Base-by-base conservation (phyloP, 257 asterid genomes). In the Nicotiana attenuata region DNA sequence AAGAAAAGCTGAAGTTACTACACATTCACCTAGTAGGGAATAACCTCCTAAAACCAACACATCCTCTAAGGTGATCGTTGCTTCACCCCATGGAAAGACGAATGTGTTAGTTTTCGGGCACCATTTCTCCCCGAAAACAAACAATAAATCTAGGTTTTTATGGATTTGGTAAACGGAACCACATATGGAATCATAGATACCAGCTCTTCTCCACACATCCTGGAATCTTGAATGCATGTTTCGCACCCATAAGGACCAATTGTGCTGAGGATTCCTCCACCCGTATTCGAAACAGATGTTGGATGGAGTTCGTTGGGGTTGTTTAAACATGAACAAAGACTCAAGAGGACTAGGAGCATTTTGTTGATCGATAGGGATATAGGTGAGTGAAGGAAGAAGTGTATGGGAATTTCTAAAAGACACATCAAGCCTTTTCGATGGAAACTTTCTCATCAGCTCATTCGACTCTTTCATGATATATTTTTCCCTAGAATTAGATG, bases 61-160 rank as follows among this genome's bases (percentile, higher is more conserved):
- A 17, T 82, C 81, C 31, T 82, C 85, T 31, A 76, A 59, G 31
- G 82, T 82, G 67, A 82, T 65, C 3, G 81, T 82, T 22, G 85
- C 67, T 82, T 82, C 81, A 9, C 85, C 85, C 81, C 81, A 82
- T 1, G 76, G 81, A 35, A 82, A 82, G 20, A 82, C 35, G 13
- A 73, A 71, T 24, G 76, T 71, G n/a, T 82, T 82, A 0, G 81
- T 82, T 11, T 57, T 9, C 1, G 76, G 50, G 64, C 84, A 73
- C 81, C 85, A 82, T 35, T 17, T 82, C 60, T 76, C 85, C 17
- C 57, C 81, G 60, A 82, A 6, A 38, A 56, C 53, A 3, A 82
- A 5, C 20, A 82, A 63, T 76, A 82, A 33, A 71, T 82, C 35
- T 2, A 55, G 28, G 29, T 57, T 41, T 26, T 64, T n/a, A 2